Conservation (phyloP, 345 rosid genomes). For the Eucalyptus cladocalyx region DNA sequence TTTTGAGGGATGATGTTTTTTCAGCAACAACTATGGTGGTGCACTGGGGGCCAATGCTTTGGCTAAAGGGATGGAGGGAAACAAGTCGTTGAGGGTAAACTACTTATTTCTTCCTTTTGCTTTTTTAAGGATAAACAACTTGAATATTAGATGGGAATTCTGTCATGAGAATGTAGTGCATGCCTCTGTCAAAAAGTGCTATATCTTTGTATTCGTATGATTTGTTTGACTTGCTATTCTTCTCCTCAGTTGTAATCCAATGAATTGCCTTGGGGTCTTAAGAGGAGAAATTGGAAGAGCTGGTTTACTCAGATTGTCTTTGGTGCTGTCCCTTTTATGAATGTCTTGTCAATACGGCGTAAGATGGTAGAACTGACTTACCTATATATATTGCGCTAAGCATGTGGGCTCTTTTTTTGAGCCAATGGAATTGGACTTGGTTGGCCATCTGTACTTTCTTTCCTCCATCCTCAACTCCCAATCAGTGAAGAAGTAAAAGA, state of each 20-base stretch:
- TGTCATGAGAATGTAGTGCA: neutral
- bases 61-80: constrained; percentile 85
- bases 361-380: neutral
- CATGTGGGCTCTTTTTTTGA: neutral
- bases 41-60: constrained; percentile 93
- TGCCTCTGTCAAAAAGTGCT: neutral
- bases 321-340: neutral
- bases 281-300: neutral
- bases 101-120: neutral
- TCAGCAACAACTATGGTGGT: constrained; percentile 95
- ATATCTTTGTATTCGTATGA: neutral
- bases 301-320: neutral
- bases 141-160: neutral
- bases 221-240: neutral
- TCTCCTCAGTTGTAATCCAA: neutral
- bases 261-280: neutral
- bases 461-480: neutral
- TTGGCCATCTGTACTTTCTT: neutral
- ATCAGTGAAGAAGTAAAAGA: neutral
- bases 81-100: constrained; percentile 72
- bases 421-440: neutral
- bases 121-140: neutral
- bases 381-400: neutral
- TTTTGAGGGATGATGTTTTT: constrained; percentile 2
- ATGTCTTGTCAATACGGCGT: neutral